These are phyloP conservation scores for Geosmithia morbida DNA, from an alignment of 2,329 filamentous ascomycete genomes.

Conservation along the genomic window DNA sequence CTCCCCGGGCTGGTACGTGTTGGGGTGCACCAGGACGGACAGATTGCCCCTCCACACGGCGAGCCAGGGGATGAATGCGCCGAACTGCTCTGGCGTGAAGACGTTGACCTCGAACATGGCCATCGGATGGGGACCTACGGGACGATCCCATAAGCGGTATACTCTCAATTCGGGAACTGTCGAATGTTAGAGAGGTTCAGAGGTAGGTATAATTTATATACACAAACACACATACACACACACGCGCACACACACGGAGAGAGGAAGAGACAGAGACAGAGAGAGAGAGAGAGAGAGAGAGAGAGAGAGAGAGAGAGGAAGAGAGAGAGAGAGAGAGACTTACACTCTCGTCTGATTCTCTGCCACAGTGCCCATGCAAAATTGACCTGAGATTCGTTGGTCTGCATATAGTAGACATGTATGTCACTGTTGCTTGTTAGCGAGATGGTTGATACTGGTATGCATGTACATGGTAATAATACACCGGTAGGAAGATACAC, in stretches of 20 bases:
- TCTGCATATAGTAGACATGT: constrained; percentile 70
- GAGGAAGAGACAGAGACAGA: no score
- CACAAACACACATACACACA: no score
- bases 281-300: no score
- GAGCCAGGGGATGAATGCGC: constrained; percentile 77
- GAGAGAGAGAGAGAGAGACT: constrained; percentile 8
- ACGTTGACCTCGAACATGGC: constrained; percentile 91
- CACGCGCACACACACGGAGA: no score
- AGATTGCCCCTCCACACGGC: constrained; percentile 69
- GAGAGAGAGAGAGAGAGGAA: no score
- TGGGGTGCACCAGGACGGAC: constrained; percentile 70
- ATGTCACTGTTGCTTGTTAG: constrained; percentile 39
- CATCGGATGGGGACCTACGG: constrained; percentile 68
- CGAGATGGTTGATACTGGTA: no score
- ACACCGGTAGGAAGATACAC: no score
- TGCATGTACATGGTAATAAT: no score
- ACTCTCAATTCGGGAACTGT: constrained; percentile 73
- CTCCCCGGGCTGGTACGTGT: constrained; percentile 38
- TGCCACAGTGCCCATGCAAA: constrained; percentile 65
- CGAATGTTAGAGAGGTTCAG: no score
- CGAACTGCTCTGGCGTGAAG: constrained; percentile 75
- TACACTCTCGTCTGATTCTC: constrained; percentile 68
- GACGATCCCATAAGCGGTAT: constrained; percentile 62
- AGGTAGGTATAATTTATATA: no score
- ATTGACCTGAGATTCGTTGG: constrained; percentile 42